Evolutionary conservation across 305 asterid species (phyloP).

Genomic region (Caryopteris hybrid): DNA sequence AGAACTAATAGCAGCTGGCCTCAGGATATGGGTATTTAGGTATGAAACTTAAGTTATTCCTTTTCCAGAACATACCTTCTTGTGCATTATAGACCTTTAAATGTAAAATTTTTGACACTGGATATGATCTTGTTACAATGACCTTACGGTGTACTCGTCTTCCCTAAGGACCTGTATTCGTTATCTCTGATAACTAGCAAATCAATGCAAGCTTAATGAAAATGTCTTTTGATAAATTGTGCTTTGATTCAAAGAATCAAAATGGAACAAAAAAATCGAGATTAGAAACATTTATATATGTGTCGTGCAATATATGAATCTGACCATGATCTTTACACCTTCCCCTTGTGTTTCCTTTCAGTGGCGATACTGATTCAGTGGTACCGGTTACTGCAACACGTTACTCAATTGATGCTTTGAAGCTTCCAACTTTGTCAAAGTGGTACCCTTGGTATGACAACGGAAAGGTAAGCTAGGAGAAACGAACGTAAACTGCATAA

Average conservation of each 20-base stretch:
- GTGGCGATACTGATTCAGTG: conserved; percentile 95
- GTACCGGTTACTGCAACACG: conserved; percentile 96
- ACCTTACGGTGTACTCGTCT: too few species aligned
- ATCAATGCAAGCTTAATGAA: not conserved
- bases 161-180: too few species aligned
- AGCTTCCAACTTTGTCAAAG: conserved; percentile 70
- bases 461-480: conserved; percentile 42
- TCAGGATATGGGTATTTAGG: conserved; percentile 97
- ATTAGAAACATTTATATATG: too few species aligned
- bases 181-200: too few species aligned
- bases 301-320: too few species aligned
- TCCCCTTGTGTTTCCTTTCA: conserved; percentile 21
- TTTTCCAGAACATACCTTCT: not conserved
- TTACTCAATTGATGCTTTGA: conserved; percentile 79
- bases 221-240: not conserved
- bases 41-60: conserved; percentile 15
- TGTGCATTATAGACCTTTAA: too few species aligned
- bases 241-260: too few species aligned
- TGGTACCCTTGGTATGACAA: conserved; percentile 97
- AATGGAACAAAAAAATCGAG: too few species aligned
- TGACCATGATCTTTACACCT: too few species aligned
- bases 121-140: too few species aligned
- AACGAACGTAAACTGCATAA: not conserved
- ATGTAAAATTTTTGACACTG: too few species aligned
- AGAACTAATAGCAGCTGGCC: conserved; percentile 74